These are phyloP conservation scores for Musa balbisiana DNA, from an alignment of 202 grass and related monocot species.

Conservation along the genomic window DNA sequence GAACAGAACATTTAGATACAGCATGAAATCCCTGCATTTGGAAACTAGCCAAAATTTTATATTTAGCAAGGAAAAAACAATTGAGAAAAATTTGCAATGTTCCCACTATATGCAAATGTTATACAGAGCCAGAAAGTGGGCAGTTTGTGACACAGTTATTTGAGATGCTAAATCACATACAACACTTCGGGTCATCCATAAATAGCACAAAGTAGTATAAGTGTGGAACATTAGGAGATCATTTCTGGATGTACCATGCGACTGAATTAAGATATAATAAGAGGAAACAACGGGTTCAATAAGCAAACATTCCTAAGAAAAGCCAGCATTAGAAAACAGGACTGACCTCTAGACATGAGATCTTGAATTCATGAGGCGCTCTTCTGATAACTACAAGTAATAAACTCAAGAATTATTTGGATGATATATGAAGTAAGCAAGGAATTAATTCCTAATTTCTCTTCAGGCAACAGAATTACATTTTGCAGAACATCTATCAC, in stretches of 20 bases:
- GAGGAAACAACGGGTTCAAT: neutral
- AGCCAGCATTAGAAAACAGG: neutral
- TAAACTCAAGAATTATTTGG: neutral
- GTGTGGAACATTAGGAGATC: too few species aligned
- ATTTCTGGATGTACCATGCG: too few species aligned
- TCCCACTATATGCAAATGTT: too few species aligned
- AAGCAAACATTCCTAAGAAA: constrained; percentile 1
- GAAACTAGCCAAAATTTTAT: neutral
- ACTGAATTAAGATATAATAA: neutral
- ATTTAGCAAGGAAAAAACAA: neutral
- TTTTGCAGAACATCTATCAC: neutral
- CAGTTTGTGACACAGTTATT: too few species aligned
- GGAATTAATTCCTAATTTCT: neutral
- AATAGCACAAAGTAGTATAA: too few species aligned
- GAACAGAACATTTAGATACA: neutral
- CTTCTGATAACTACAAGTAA: constrained; percentile 80
- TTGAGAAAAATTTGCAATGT: neutral
- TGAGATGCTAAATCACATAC: too few species aligned
- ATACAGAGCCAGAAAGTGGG: too few species aligned
- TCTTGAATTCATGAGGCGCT: constrained; percentile 99
- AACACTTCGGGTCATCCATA: too few species aligned
- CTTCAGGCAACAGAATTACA: neutral
- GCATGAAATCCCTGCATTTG: neutral
- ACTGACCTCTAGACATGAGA: constrained; percentile 85
- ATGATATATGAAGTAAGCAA: neutral